Evolutionary conservation across 1,284 basidiomycete genomes (phyloP).

Genomic region (Pholiota adiposa): DNA sequence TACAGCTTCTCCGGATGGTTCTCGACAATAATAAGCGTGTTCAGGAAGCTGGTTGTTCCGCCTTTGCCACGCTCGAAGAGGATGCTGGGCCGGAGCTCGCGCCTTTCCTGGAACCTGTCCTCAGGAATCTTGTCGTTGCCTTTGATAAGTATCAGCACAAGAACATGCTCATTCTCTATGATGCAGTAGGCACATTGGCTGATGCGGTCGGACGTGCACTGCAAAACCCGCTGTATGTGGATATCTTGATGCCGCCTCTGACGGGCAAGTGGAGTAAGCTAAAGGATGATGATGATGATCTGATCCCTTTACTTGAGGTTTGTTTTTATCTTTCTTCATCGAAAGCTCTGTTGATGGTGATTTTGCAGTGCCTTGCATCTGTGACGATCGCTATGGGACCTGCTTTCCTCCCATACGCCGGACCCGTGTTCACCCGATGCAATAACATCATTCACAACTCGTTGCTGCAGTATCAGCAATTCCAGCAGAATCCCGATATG

Average conservation of each 20-base stretch:
- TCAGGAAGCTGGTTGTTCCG: conserved; percentile 98
- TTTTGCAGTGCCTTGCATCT: conserved; percentile 88
- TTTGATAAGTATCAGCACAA: conserved; percentile 99
- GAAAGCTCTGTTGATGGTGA: neutral
- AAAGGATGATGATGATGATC: conserved; percentile 89
- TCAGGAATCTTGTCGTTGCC: conserved; percentile 93
- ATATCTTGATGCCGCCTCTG: conserved; percentile 96
- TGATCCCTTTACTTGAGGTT: conserved; percentile 85
- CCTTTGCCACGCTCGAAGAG: conserved; percentile 98
- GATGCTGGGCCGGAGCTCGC: conserved; percentile 91
- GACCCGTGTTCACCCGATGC: conserved; percentile 94
- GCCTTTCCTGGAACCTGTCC: conserved; percentile 93
- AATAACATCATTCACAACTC: conserved; percentile 84
- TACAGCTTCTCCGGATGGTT: conserved; percentile 93
- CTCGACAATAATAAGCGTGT: conserved; percentile 99
- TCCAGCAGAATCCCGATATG: conserved; percentile 83
- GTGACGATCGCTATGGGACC: conserved; percentile 96
- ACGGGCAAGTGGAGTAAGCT: conserved; percentile 90
- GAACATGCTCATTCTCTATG: conserved; percentile 98
- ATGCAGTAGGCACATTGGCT: conserved; percentile 96
- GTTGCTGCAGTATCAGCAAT: conserved; percentile 82
- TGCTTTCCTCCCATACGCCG: conserved; percentile 90
- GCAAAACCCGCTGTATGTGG: conserved; percentile 86
- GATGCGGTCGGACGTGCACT: conserved; percentile 93
- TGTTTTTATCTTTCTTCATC: neutral